phyloP scores from a whole-genome alignment of 768 basidiomycete species.

The Kwoniella sp. region DNA sequence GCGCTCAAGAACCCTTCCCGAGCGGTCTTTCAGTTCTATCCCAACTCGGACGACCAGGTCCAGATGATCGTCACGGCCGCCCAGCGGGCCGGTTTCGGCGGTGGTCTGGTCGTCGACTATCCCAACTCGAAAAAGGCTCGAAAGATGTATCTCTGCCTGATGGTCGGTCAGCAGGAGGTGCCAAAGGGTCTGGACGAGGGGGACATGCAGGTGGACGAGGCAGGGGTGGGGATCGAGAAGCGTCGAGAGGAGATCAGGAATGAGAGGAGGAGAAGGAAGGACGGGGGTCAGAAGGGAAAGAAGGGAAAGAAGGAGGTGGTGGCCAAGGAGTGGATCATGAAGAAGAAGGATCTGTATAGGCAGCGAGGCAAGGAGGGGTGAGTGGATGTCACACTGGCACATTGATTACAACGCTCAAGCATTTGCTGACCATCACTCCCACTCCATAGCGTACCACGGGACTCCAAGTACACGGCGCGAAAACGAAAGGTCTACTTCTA shows the following conservation, averaged over 20 bases:
- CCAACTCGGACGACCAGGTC: conserved; percentile 93
- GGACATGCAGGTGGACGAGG: conserved; percentile 52
- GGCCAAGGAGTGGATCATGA: conserved; percentile 85
- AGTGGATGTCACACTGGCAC: conserved; percentile 21
- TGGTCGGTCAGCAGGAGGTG: conserved; percentile 76
- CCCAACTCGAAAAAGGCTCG: conserved; percentile 93
- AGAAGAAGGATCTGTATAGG: conserved; percentile 74
- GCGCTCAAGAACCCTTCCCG: conserved; percentile 60
- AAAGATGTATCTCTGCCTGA: conserved; percentile 90
- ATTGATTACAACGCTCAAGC: conserved; percentile 8
- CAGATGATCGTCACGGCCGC: conserved; percentile 89
- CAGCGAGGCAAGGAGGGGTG: conserved; percentile 55
- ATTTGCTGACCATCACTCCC: conserved; percentile 57
- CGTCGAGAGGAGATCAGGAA: conserved; percentile 54
- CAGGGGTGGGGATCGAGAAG: conserved; percentile 19
- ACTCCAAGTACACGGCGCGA: conserved; percentile 75
- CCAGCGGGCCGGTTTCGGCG: conserved; percentile 91
- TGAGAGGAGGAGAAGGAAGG: conserved; percentile 72
- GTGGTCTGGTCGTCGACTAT: conserved; percentile 93
- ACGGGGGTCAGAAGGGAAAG: conserved; percentile 61
- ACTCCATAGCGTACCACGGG: conserved; percentile 64
- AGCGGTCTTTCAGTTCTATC: conserved; percentile 97
- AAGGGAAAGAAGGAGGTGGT: conserved; percentile 53
- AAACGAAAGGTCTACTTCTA: conserved; percentile 76
- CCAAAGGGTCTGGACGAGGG: conserved; percentile 65